phyloP scores from a whole-genome alignment of 148 eudicot species.

The Fagopyrum esculentum region DNA sequence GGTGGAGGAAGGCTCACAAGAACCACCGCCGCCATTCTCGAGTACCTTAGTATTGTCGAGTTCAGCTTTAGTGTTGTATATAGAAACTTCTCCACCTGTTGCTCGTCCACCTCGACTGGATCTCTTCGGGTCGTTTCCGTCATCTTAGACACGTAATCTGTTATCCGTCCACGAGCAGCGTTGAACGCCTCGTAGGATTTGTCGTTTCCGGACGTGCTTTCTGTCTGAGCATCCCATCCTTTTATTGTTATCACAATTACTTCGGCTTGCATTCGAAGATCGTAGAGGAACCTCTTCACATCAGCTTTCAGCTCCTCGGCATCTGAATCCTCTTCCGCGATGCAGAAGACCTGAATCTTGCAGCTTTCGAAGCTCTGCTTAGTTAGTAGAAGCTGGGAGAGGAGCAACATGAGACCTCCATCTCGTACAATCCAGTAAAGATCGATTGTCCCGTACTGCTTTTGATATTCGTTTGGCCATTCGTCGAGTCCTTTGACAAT shows the following conservation, averaged over 20 bases:
- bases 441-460: slow-evolving; percentile 94
- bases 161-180: slow-evolving; percentile 55
- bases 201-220: slow-evolving; percentile 51
- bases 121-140: slow-evolving; percentile 49
- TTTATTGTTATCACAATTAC: slow-evolving; percentile 87
- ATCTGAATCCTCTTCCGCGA: slow-evolving; percentile 93
- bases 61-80: slow-evolving; percentile 81
- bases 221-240: slow-evolving; percentile 71
- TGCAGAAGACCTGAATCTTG: slow-evolving; percentile 95
- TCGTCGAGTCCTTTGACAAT: slow-evolving; percentile 97
- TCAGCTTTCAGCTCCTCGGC: slow-evolving; percentile 87
- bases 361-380: slow-evolving; percentile 95
- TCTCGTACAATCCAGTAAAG: slow-evolving; percentile 97
- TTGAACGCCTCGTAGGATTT: slow-evolving; percentile 69
- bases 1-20: slow-evolving; percentile 91
- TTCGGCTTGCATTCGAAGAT: slow-evolving; percentile 93
- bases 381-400: slow-evolving; percentile 90
- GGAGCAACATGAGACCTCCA: slow-evolving; percentile 97
- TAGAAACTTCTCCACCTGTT: slow-evolving; percentile 80
- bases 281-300: slow-evolving; percentile 89
- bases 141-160: slow-evolving; percentile 48
- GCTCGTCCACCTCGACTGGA: slow-evolving; percentile 62
- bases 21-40: slow-evolving; percentile 94
- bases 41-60: slow-evolving; percentile 59
- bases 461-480: slow-evolving; percentile 94